Base-by-base conservation (phyloP, 2,329 filamentous ascomycete genomes). In the Xylariaceae sp. region DNA sequence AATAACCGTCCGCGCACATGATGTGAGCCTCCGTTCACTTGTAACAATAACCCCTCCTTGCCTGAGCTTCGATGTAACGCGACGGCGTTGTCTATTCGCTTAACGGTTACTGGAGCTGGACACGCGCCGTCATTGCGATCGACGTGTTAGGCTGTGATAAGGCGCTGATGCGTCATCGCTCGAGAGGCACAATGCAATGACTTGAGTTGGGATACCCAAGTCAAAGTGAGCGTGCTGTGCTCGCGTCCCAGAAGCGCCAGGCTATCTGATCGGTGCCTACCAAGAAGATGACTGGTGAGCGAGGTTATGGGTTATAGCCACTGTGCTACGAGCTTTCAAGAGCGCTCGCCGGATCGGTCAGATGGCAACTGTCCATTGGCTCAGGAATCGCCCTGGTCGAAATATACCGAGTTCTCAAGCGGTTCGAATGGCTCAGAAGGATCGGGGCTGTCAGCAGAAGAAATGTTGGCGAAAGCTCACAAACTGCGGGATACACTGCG, bases 101-200 rank as follows among this genome's bases (percentile, higher is more conserved):
- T 10, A 55, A 44, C 17, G 11, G 48, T 35, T 45, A 49, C 58
- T 53, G 51, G 59, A 45, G 58, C 53, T 50, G 53, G 53, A 23
- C 23, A 17, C 23, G 49, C 49, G 49, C 49, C 23, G 49, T 8
- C 51, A 59, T 49, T 53, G 45, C 37, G 52, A 53, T 51, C 50
- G 52, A 58, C 53, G 56, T 53, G 51, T 49, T 58, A 57, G 49
- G 58, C 53, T 39, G 59, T 39, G 56, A 49, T 51, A 49, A 47
- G 55, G 51, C 56, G 53, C 30, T n/a, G 45, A 60, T 57, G 57
- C 48, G 45, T 51, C 49, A 47, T 53, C 34, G 44, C 6, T 17
- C 45, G 17, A 17, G 18, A 52, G 5, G 49, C n/a, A 10, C 30
- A 51, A 39, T 35, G 37, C 48, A 10, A 55, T 50, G 48, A 7